Evolutionary conservation across 371 early-diverging fungal species (phyloP), one percentile per base, ranked within the genome.

Genomic region (Mortierella sp.): DNA sequence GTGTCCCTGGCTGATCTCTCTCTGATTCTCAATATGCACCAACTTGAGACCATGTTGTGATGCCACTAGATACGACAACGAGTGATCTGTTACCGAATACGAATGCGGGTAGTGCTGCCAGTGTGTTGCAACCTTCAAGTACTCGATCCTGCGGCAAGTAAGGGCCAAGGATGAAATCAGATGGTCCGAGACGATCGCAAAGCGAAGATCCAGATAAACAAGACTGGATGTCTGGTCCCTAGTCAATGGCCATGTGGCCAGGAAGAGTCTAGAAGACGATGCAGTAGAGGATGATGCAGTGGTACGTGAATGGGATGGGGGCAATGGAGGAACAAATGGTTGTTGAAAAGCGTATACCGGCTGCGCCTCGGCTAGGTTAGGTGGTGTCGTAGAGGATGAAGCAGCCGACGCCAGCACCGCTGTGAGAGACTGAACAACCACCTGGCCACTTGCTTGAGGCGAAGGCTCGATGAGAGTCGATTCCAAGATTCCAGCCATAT

Each of bases 1-100:
- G 25, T 76, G 76, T 9, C 69, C 76, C 27, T 76, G 76, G 24
- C 76, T 68, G 45, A 76, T 68, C 47, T 76, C 76, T 13, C 76
- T 61, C 19, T 68, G 64, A 44, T 76, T 76, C 5, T 76, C 76
- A 9, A 76, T 65, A 34, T 76, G 76, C 27, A 76, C 48, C 21
- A 76, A 27, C 31, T 53, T 59, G 10, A 76, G 43, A 9, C 39
- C 54, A 1, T 57, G 43, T 24, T 76, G 76, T 2, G 65, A 56
- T 13, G 50, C 58, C 19, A 76, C 61, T 13, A 76, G 61, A 6
- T 48, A 57, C 3, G 76, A 49, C n/a, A 76, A 46, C 24, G 76
- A 64, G 17, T 24, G 56, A 31, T 76, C 76, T 3, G 68, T 76
- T n/a, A 76, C 65, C 10, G 76, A 76, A 54, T 68, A 76, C 0